A percentile compares a stretch with the other conserved stretches of the same genome.
These are phyloP conservation scores for Colletotrichum endophyticum DNA, from an alignment of 2,329 filamentous ascomycete species.

Conservation along the genomic window DNA sequence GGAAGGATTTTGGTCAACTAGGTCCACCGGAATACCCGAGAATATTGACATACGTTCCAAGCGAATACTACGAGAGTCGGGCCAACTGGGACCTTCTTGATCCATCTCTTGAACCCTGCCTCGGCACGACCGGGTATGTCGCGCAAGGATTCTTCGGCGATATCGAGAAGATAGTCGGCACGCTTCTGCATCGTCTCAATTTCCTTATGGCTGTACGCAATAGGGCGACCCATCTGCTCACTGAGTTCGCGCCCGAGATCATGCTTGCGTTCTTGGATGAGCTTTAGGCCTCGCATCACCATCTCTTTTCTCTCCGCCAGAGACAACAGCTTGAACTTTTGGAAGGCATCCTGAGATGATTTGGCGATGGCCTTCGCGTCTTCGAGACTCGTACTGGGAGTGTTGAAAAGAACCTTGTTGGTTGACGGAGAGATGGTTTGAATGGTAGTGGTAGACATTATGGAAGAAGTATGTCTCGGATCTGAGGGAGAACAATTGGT, in stretches of 20 bases:
- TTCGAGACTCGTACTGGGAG: not conserved
- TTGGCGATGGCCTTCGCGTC: conserved; percentile 47
- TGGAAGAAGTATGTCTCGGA: not conserved
- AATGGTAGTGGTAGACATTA: not conserved
- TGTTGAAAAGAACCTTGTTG: not conserved
- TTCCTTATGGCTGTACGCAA: conserved; percentile 69
- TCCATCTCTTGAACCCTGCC: conserved; percentile 70
- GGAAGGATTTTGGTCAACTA: too few species aligned
- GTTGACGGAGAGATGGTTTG: not conserved
- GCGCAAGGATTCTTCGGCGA: conserved; percentile 63
- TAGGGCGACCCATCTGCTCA: conserved; percentile 76
- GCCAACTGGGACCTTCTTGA: conserved; percentile 69
- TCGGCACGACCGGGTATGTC: conserved; percentile 68
- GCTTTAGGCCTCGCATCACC: conserved; percentile 63
- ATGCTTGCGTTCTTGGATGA: conserved; percentile 51
- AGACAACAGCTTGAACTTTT: conserved; percentile 59
- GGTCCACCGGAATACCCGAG: too few species aligned
- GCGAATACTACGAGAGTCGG: conserved; percentile 72
- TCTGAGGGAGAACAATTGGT: not conserved
- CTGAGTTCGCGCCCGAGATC: conserved; percentile 69
- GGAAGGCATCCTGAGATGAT: conserved; percentile 64
- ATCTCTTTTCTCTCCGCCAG: conserved; percentile 36
- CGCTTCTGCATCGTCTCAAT: conserved; percentile 69
- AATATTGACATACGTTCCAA: conserved; percentile 62
- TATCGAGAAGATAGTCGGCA: conserved; percentile 69